Percentiles rank a stretch among this genome's conserved stretches.
Conservation (phyloP, 1,284 basidiomycete species). For the Ustilago curta region DNA sequence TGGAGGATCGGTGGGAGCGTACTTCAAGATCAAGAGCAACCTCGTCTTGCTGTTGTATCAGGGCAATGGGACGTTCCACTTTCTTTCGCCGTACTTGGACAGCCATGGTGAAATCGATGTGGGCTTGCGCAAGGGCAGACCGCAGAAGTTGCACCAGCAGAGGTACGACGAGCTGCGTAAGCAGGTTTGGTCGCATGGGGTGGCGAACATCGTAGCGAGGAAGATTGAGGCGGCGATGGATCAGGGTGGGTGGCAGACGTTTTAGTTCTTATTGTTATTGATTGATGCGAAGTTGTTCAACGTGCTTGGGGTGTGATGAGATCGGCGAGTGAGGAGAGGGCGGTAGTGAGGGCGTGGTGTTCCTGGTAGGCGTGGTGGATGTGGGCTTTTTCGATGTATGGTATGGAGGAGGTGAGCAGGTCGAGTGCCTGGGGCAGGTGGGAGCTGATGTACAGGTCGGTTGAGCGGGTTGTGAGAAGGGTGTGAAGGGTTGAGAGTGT, state of each 20-base stretch:
- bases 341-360: conserved; percentile 9
- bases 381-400: conserved; percentile 17
- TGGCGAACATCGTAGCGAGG: conserved; percentile 89
- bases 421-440: conserved; percentile 9
- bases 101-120: conserved; percentile 93
- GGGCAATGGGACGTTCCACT: conserved; percentile 86
- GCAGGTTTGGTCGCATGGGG: conserved; percentile 87
- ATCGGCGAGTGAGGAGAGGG: conserved; percentile 7
- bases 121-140: conserved; percentile 86
- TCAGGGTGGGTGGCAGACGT: conserved; percentile 89
- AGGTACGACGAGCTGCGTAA: conserved; percentile 93
- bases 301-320: too few relatives aligned
- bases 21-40: conserved; percentile 92
- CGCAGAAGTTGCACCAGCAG: conserved; percentile 86
- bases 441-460: background rate
- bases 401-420: background rate
- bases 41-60: conserved; percentile 91
- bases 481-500: conserved; percentile 14
- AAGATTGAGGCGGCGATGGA: conserved; percentile 83
- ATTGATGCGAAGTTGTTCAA: background rate
- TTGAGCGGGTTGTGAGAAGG: background rate
- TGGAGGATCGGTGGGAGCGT: conserved; percentile 87
- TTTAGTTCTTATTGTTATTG: conserved; percentile 71
- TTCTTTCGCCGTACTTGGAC: conserved; percentile 88
- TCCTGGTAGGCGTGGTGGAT: conserved; percentile 45